These are phyloP conservation scores for Sphagnum fallax DNA, from an alignment of 228 moss, liverwort and hornwort species.

Conservation along the genomic window DNA sequence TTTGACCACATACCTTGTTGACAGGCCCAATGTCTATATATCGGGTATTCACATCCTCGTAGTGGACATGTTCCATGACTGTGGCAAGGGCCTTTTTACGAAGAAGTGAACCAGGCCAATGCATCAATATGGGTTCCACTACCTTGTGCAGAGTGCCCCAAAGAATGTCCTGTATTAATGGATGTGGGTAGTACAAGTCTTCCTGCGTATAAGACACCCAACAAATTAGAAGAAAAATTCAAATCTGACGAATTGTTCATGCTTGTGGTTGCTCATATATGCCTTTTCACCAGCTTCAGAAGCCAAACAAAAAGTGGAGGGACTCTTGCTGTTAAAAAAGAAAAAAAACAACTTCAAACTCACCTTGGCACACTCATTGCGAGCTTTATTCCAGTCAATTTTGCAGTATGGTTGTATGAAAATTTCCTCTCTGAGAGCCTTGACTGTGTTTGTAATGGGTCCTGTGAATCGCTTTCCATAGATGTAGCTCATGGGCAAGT, in stretches of 20 bases:
- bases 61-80: conserved; percentile 80
- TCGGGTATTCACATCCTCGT: conserved; percentile 76
- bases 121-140: conserved; percentile 66
- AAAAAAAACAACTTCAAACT: background rate
- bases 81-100: conserved; percentile 63
- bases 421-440: conserved; percentile 68
- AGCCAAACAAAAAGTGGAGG: background rate
- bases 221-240: background rate
- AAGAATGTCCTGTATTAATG: conserved; percentile 71
- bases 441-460: conserved; percentile 56
- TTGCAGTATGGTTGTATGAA: conserved; percentile 62
- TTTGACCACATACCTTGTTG: conserved; percentile 60
- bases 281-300: background rate
- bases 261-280: background rate
- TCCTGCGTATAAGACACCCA: conserved; percentile 31
- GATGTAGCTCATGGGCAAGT: conserved; percentile 91
- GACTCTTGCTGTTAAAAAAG: too few relatives aligned
- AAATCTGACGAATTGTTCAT: background rate
- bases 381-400: conserved; percentile 81
- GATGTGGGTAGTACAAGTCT: conserved; percentile 95
- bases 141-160: conserved; percentile 81
- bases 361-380: conserved; percentile 90
- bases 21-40: conserved; percentile 78
- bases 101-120: conserved; percentile 80
- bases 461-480: conserved; percentile 82